phyloP scores from a whole-genome alignment of 2,329 filamentous ascomycete genomes.

The Nothomitra cinnamomea region DNA sequence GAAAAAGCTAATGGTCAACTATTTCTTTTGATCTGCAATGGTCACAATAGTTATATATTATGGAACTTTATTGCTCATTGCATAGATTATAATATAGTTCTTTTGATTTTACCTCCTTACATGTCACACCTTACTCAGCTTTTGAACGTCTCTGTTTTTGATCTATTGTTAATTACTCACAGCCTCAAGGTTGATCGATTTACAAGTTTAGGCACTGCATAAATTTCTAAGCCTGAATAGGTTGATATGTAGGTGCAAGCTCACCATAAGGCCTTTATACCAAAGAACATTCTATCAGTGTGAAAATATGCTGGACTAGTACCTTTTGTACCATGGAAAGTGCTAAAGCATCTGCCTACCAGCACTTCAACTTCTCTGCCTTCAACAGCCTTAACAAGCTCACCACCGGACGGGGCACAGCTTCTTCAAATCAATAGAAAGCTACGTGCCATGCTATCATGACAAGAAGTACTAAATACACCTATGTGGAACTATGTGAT shows the following conservation, averaged over 20 bases:
- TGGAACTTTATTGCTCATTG: constrained; percentile 1
- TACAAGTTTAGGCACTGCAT: not conserved
- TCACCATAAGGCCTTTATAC: not conserved
- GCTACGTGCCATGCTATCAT: too few relatives aligned
- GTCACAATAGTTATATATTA: not conserved
- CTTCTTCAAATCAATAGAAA: too few relatives aligned
- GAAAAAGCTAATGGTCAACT: not conserved
- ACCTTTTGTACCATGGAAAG: not conserved
- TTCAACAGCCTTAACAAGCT: too few relatives aligned
- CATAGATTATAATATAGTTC: not conserved
- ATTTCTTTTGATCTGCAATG: not conserved
- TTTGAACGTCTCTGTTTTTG: not conserved
- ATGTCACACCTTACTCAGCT: not conserved
- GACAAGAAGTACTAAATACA: too few relatives aligned
- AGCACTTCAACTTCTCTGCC: too few relatives aligned
- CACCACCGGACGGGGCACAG: too few relatives aligned
- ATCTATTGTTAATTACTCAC: not conserved
- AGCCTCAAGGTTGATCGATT: not conserved
- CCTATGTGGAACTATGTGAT: too few relatives aligned
- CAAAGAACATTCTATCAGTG: not conserved
- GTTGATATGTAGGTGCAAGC: not conserved
- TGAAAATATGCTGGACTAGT: not conserved
- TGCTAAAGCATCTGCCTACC: too few relatives aligned
- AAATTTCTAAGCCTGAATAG: not conserved
- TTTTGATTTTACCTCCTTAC: not conserved